Evolutionary conservation across 1,284 basidiomycete genomes (phyloP), one percentile per base, ranked within the genome.

Genomic region (Fistulinella staudtii): DNA sequence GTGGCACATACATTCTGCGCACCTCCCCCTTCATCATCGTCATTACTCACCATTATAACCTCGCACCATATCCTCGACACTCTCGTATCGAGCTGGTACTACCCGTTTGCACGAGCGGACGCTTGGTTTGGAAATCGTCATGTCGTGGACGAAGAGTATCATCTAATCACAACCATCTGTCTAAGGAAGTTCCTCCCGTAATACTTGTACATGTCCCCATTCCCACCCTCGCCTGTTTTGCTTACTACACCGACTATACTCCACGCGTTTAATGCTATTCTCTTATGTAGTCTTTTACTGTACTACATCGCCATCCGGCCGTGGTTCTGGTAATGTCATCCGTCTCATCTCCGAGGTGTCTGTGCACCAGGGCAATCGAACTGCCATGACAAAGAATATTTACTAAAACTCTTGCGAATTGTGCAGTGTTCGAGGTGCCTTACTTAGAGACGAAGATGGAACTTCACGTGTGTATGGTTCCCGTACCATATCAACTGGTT

Each of bases 101-200:
- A 10, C 24, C 28, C 38, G 36, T 33, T 24, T 23, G 20, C 36
- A 24, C 25, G 13, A 31, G 36, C n/a, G 42, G 29, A 36, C 24
- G 23, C 45, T 48, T 33, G 30, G 36, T 44, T 42, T 50, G 40
- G 45, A 41, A 39, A 43, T n/a, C 33, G 17, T 27, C 33, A 15
- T 23, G 22, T 35, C 39, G 42, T 35, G 13, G 31, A 41, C 36
- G 36, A 39, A 20, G 20, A 24, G 36, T n/a, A 50, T n/a, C n/a
- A n/a, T 52, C 41, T 61, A 60, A 59, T 56, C 44, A 42, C 45
- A 43, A 34, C n/a, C n/a, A n/a, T n/a, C 23, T 23, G 25, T 50
- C 37, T 15, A 47, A 37, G 45, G 54, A 55, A 55, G 47, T 31
- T 31, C 41, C 50, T 34, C 22, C 34, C 47, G 40, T 56, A 46